Evolutionary conservation across 2,329 filamentous ascomycete species (phyloP), one percentile per base, ranked within the genome.

Genomic region (Elsinoe australis): DNA sequence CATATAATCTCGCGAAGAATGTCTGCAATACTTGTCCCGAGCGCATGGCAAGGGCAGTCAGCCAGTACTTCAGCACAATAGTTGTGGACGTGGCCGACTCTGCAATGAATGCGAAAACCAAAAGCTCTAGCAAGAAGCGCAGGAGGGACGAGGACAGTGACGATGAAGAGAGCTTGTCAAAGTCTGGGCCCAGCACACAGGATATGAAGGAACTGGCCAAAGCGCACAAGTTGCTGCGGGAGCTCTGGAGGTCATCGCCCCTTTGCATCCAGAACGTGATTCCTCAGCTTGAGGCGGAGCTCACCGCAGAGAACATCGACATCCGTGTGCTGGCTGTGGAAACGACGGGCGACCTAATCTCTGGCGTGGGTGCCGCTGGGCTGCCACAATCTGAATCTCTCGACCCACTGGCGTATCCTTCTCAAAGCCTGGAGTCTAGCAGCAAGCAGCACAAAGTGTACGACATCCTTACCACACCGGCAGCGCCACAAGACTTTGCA

Each of bases 41-140:
- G 57, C 94, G 94, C 66, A 95, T 98, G 90, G 83, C 87, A 1
- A 83, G 88, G 53, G 87, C 94, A 56, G 83, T 96, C 49, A 90
- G 87, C 56, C 88, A 94, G 60, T 98, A 96, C 64, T 98, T 98
- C 64, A 94, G 88, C 66, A 88, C 94, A 49, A 88, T 96, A 45
- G 94, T 98, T 50, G 81, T 96, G 53, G 88, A 95, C 61, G 85
- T 88, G 3, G 88, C 60, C 9, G 60, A 63, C 14, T 56, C 53
- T 4, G 44, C 57, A 8, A 49, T 54, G 6, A 53, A 50, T 8
- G 41, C 53, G n/a, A 63, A 60, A 39, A 46, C 52, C 2, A 85
- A 51, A 80, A 83, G 41, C 78, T 86, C 47, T 73, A 78, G 38
- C 66, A 56, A 56, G 38, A 61, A 58, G 49, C 62, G 63, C 49